Conservation (phyloP, 2,329 filamentous ascomycete species). For the Claviceps pusilla region DNA sequence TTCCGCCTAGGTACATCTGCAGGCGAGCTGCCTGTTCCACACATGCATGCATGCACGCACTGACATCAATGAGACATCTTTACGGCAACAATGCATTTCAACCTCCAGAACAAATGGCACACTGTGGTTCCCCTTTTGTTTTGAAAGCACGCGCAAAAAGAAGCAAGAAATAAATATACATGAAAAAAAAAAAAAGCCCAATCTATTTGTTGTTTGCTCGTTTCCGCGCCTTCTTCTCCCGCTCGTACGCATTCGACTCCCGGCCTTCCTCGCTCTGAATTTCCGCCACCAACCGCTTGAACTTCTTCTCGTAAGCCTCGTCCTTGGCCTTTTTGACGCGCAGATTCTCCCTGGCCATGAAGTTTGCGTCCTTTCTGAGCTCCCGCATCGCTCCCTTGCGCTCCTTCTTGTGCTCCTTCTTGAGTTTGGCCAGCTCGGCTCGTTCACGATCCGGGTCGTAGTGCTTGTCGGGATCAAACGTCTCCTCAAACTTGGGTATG, state of each 20-base stretch:
- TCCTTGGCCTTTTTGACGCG: constrained; percentile 87
- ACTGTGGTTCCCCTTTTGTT: no score
- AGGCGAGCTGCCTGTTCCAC: no score
- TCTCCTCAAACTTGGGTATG: constrained; percentile 91
- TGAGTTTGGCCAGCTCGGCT: constrained; percentile 68
- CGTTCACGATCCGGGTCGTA: constrained; percentile 93
- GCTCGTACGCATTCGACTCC: constrained; percentile 78
- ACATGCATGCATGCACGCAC: no score
- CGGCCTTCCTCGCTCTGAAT: constrained; percentile 88
- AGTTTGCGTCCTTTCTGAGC: constrained; percentile 85
- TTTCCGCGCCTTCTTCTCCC: constrained; percentile 65
- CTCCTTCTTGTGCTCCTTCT: constrained; percentile 86
- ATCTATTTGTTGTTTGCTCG: constrained; percentile 35
- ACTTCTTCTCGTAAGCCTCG: constrained; percentile 90
- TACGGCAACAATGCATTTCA: no score
- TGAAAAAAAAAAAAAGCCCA: background rate
- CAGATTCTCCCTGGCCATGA: constrained; percentile 81
- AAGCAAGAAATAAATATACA: no score
- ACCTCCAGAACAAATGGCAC: no score
- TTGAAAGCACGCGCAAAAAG: no score
- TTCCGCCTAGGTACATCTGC: no score
- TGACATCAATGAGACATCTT: no score
- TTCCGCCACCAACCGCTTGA: constrained; percentile 77
- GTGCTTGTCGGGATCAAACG: constrained; percentile 87
- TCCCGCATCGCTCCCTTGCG: constrained; percentile 89